These are phyloP conservation scores for Leishmania tropica DNA, from an alignment of 208 protist species.

Conservation along the genomic window DNA sequence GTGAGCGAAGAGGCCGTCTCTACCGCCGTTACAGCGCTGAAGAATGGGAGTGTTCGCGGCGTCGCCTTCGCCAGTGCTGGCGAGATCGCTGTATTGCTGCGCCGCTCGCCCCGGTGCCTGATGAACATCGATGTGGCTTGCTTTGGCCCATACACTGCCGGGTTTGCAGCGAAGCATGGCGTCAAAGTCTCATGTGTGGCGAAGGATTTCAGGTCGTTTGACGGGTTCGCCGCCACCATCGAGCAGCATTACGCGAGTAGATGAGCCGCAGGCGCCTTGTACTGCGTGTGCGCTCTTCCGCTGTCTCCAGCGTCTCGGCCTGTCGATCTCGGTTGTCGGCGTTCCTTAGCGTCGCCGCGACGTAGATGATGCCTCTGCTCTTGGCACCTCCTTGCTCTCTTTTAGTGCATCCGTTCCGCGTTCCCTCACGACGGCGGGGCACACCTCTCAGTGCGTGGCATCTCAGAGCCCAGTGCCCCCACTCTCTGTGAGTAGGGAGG, in stretches of 20 bases:
- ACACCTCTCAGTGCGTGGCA: not conserved
- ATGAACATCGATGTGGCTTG: constrained; percentile 16
- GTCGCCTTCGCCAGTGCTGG: constrained; percentile 23
- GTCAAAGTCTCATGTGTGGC: constrained; percentile 14
- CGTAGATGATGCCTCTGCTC: not conserved
- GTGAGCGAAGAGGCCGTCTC: constrained; percentile 14
- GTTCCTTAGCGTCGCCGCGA: not conserved
- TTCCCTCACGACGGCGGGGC: not conserved
- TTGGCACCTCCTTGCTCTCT: not conserved
- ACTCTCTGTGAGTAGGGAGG: not conserved
- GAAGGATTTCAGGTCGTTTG: constrained; percentile 25
- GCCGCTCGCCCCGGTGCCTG: constrained; percentile 14
- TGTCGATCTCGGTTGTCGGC: not conserved
- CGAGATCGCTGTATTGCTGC: constrained; percentile 24
- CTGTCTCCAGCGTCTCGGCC: not conserved
- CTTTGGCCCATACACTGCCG: constrained; percentile 26
- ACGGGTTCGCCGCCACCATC: constrained; percentile 22
- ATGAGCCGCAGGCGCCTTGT: not conserved
- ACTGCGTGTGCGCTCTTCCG: not conserved
- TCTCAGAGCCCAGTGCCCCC: not conserved
- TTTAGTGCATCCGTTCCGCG: not conserved
- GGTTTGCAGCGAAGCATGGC: constrained; percentile 12
- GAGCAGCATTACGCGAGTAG: constrained; percentile 14
- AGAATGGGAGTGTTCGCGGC: not conserved
- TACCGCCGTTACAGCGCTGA: not conserved